A percentile compares a stretch with the other conserved stretches of the same genome.
Conservation (phyloP, 495 filamentous ascomycete genomes). For the Podospora pseudopauciseta region DNA sequence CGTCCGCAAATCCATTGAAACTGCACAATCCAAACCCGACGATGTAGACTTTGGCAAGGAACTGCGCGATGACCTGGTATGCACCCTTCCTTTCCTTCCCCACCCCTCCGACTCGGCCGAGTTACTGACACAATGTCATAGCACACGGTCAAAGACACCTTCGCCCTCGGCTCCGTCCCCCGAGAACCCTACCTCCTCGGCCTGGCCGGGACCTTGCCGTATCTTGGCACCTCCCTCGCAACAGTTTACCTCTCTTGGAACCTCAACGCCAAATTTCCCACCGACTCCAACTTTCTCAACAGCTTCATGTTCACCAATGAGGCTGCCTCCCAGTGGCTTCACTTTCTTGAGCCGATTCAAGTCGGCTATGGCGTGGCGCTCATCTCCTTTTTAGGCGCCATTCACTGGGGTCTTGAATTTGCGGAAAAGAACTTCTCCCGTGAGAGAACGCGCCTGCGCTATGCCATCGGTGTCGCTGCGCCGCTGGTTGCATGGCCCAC, state of each 20-base stretch:
- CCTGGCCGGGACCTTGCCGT: constrained; percentile 84
- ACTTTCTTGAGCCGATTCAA: constrained; percentile 85
- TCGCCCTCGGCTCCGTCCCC: constrained; percentile 72
- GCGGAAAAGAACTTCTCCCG: constrained; percentile 41
- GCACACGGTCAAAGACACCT: constrained; percentile 84
- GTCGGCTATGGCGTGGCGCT: constrained; percentile 92
- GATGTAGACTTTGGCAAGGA: constrained; percentile 64
- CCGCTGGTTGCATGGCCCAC: constrained; percentile 93
- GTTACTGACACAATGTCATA: constrained; percentile 31
- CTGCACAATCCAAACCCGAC: constrained; percentile 30
- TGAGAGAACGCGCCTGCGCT: constrained; percentile 54
- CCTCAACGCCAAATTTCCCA: constrained; percentile 63
- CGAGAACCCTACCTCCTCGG: constrained; percentile 77
- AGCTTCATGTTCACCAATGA: constrained; percentile 60
- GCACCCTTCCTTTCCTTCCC: constrained; percentile 23
- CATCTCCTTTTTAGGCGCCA: constrained; percentile 91
- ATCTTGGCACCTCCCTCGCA: constrained; percentile 78
- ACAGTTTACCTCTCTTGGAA: constrained; percentile 86
- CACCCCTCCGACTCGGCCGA: not conserved
- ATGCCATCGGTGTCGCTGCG: constrained; percentile 76
- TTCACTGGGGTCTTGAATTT: constrained; percentile 87
- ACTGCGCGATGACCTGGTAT: constrained; percentile 70
- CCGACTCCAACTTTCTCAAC: constrained; percentile 53
- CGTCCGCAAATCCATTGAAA: constrained; percentile 53
- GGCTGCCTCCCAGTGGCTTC: constrained; percentile 68